These are phyloP conservation scores for Odontarrhena argentea DNA, from an alignment of 345 rosid genomes.

Conservation along the genomic window DNA sequence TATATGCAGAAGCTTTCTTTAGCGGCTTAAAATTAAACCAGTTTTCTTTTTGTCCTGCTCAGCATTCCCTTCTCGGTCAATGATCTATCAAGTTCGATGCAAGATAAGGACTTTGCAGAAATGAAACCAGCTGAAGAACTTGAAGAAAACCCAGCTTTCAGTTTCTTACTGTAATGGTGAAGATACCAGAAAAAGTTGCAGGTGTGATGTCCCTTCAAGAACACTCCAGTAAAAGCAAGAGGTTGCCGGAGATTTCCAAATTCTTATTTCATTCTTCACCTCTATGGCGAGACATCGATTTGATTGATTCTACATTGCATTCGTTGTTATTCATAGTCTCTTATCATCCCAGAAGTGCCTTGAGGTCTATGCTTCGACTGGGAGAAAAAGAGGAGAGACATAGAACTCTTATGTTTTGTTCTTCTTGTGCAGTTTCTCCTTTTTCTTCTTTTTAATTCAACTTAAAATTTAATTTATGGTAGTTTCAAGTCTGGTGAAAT, in stretches of 20 bases:
- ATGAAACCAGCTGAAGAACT: conserved; percentile 88
- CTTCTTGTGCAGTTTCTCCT: conserved; percentile 31
- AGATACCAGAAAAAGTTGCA: conserved; percentile 28
- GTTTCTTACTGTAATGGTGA: conserved; percentile 58
- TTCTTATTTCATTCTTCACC: conserved; percentile 8
- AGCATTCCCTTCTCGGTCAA: conserved; percentile 94
- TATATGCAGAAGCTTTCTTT: conserved; percentile 21
- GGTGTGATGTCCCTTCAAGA: conserved; percentile 10
- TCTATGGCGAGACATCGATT: conserved; percentile 3
- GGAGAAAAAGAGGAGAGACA: conserved; percentile 14
- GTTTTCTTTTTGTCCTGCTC: conserved; percentile 4
- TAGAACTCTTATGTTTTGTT: conserved; percentile 21
- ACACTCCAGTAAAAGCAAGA: conserved; percentile 3
- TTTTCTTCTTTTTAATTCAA: conserved; percentile 13
- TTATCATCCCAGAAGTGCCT: conserved; percentile 17
- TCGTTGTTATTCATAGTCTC: conserved; percentile 18
- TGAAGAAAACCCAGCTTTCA: conserved; percentile 77
- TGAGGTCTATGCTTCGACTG: conserved; percentile 5
- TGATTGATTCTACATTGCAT: conserved; percentile 16
- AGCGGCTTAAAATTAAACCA: neutral
- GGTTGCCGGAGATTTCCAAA: conserved; percentile 15
- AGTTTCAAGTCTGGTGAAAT: conserved; percentile 21
- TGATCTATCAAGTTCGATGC: conserved; percentile 74
- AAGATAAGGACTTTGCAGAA: conserved; percentile 83
- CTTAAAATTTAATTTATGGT: conserved; percentile 7